Evolutionary conservation across 2,329 filamentous ascomycete species (phyloP).

Genomic region (Penicillium occitanis): DNA sequence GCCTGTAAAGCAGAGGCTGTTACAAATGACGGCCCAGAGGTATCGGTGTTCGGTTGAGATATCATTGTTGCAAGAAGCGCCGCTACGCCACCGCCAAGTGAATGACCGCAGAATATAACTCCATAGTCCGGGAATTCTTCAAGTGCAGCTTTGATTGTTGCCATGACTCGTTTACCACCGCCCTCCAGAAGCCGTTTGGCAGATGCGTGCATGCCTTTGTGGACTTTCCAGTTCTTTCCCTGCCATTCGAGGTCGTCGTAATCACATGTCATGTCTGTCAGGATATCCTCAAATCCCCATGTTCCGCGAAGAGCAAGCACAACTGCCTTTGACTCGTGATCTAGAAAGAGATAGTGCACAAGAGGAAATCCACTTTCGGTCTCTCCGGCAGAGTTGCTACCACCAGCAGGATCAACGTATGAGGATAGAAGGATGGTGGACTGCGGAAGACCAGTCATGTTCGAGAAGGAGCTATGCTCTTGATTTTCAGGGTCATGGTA

Average conservation of each 20-base stretch:
- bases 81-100: slow-evolving; percentile 67
- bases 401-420: slow-evolving; percentile 68
- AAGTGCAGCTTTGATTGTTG: slow-evolving; percentile 64
- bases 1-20: slow-evolving; percentile 51
- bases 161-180: slow-evolving; percentile 64
- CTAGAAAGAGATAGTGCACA: slow-evolving; percentile 71
- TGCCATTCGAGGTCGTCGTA: slow-evolving; percentile 63
- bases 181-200: slow-evolving; percentile 67
- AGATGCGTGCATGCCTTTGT: slow-evolving; percentile 73
- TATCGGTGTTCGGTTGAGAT: slow-evolving; percentile 57
- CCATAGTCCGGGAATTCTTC: slow-evolving; percentile 68
- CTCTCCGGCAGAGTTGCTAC: slow-evolving; percentile 63
- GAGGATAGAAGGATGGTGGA: slow-evolving; percentile 62
- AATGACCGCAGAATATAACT: slow-evolving; percentile 68
- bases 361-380: slow-evolving; percentile 67
- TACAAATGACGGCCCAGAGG: slow-evolving; percentile 59
- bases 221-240: slow-evolving; percentile 65
- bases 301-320: slow-evolving; percentile 72
- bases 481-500: slow-evolving; percentile 37
- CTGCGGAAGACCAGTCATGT: slow-evolving; percentile 45
- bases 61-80: slow-evolving; percentile 70
- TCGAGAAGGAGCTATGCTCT: slow-evolving; percentile 48
- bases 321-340: slow-evolving; percentile 69
- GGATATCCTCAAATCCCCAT: slow-evolving; percentile 69
- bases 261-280: slow-evolving; percentile 73